Percentiles rank a stretch among this genome's conserved stretches.
These are phyloP conservation scores for Stereum hirsutum DNA, from an alignment of 1,284 basidiomycete species.

Conservation along the genomic window DNA sequence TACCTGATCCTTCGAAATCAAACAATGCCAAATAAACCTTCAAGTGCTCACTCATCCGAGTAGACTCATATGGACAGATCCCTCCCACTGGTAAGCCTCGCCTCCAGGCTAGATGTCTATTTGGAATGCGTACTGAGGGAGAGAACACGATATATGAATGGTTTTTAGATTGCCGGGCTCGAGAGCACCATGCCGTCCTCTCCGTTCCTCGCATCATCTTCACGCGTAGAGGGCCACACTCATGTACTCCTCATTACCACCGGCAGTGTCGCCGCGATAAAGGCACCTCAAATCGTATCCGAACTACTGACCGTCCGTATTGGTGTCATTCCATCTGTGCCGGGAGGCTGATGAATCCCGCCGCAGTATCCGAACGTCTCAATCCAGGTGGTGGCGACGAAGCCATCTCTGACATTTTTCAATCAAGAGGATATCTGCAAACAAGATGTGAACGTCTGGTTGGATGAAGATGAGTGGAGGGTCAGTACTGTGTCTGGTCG, in stretches of 20 bases:
- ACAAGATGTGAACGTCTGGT: constrained; percentile 71
- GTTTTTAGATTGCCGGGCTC: too few species aligned
- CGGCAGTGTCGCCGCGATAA: constrained; percentile 92
- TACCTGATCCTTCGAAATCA: too few species aligned
- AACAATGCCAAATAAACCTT: too few species aligned
- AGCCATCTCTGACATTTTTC: constrained; percentile 75
- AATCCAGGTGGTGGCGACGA: constrained; percentile 82
- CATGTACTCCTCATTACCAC: constrained; percentile 84
- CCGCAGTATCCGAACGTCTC: constrained; percentile 62
- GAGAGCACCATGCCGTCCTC: too few species aligned
- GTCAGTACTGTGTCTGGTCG: constrained; percentile 14
- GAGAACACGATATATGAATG: too few species aligned
- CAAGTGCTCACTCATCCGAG: too few species aligned
- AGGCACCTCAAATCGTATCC: constrained; percentile 82
- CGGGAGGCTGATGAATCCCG: too few species aligned
- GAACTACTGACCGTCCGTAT: constrained; percentile 56
- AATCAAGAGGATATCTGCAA: constrained; percentile 41
- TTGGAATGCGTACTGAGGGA: too few species aligned
- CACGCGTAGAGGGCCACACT: constrained; percentile 24
- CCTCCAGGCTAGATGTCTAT: too few species aligned
- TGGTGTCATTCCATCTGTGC: neutral
- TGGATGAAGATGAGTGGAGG: constrained; percentile 90
- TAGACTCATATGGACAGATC: too few species aligned
- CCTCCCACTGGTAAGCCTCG: too few species aligned
- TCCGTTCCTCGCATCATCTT: neutral